Evolutionary conservation across 371 early-diverging fungal species (phyloP).

Genomic region (Circinella minor): DNA sequence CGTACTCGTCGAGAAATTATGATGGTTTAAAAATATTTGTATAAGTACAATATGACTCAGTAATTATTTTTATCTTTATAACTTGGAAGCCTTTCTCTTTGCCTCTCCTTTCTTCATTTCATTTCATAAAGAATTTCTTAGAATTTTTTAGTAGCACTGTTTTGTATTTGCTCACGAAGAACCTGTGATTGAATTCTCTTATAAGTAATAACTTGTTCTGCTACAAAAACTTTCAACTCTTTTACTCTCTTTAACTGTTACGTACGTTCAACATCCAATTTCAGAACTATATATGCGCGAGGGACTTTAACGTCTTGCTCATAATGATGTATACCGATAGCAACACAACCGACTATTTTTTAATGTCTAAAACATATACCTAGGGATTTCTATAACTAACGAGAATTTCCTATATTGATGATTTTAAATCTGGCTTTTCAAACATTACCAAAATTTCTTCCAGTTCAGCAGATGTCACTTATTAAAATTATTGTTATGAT

Average conservation of each 20-base stretch:
- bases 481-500: not conserved
- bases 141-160: conserved; percentile 80
- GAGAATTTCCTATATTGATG: no score
- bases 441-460: conserved; percentile 45
- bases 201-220: conserved; percentile 64
- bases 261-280: conserved; percentile 25
- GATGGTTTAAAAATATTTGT: no score
- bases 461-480: conserved; percentile 12
- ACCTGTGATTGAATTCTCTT: conserved; percentile 77
- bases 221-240: conserved; percentile 63
- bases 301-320: conserved; percentile 74
- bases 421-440: no score
- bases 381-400: no score
- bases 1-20: no score
- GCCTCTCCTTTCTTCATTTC: conserved; percentile 13
- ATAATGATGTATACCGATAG: conserved; percentile 59
- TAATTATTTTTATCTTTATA: not conserved
- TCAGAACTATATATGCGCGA: conserved; percentile 66
- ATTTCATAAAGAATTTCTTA: conserved; percentile 45
- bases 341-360: conserved; percentile 69
- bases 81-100: not conserved
- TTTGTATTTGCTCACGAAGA: conserved; percentile 71
- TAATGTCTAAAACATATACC: conserved; percentile 61
- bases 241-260: conserved; percentile 29
- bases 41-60: no score